phyloP scores from a whole-genome alignment of 805 yeast genomes.

The Starmera quercuum region DNA sequence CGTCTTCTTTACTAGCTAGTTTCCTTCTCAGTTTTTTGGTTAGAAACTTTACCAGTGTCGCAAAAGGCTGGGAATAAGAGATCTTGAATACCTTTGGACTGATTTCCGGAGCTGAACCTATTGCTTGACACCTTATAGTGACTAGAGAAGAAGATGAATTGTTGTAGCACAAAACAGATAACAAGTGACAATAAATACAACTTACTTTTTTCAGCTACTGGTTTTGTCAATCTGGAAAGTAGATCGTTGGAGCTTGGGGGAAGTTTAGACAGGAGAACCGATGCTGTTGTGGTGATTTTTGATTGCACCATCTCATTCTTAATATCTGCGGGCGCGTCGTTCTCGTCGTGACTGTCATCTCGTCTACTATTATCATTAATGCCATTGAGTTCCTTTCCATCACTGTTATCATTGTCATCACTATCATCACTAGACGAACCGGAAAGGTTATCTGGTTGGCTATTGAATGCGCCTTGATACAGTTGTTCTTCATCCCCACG shows the following conservation, averaged over 20 bases:
- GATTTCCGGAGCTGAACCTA: conserved; percentile 48
- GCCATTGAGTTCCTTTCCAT: no score
- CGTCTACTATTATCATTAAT: no score
- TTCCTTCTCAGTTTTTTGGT: conserved; percentile 28
- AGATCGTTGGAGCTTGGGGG: conserved; percentile 13
- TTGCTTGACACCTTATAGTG: conserved; percentile 48
- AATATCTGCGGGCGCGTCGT: conserved; percentile 10
- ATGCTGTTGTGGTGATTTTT: conserved; percentile 16
- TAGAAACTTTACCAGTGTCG: conserved; percentile 38
- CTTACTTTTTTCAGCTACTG: conserved; percentile 6
- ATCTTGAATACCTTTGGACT: conserved; percentile 44
- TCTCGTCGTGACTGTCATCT: no score
- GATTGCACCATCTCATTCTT: conserved; percentile 13
- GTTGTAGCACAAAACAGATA: background rate
- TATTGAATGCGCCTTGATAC: no score
- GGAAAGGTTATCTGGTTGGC: no score
- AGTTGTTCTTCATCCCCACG: no score
- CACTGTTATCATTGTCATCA: no score
- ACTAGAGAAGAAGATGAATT: conserved; percentile 17
- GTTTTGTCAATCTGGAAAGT: conserved; percentile 7
- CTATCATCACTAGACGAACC: no score
- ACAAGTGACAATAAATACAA: background rate
- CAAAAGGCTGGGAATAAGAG: conserved; percentile 36
- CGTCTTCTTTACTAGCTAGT: conserved; percentile 8
- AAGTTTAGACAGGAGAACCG: conserved; percentile 13